phyloP scores from a whole-genome alignment of 108 stramenopile species.

The Pseudonitzschia pungens region DNA sequence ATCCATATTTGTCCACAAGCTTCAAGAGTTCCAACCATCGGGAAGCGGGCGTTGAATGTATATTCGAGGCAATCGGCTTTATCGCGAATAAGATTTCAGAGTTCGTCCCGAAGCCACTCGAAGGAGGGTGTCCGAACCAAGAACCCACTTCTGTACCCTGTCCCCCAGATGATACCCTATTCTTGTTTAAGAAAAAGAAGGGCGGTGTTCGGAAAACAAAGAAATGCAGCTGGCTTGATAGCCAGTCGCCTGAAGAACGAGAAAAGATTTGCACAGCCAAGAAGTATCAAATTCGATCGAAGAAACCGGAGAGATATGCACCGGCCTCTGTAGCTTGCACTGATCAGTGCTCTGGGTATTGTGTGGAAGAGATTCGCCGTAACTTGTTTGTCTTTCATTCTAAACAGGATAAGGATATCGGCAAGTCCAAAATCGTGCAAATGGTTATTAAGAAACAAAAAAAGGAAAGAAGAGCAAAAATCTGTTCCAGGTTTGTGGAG shows the following conservation, averaged over 20 bases:
- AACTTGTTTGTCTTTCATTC: not conserved
- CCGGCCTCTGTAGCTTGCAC: not conserved
- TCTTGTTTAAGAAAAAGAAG: not conserved
- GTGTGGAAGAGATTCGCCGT: not conserved
- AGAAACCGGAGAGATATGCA: not conserved
- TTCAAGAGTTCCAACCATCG: not conserved
- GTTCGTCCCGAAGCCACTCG: not conserved
- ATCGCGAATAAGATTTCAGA: not conserved
- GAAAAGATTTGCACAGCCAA: not conserved
- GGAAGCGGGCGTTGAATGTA: not conserved
- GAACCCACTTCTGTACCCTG: not conserved
- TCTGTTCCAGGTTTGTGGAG: not conserved
- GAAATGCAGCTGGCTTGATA: not conserved
- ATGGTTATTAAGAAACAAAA: not conserved
- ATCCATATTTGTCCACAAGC: not conserved
- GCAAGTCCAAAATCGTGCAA: not conserved
- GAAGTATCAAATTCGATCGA: not conserved
- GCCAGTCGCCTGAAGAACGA: not conserved
- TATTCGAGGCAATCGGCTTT: not conserved
- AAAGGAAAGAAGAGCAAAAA: not conserved
- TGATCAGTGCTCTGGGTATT: not conserved
- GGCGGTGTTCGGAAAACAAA: not conserved
- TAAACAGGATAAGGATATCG: not conserved
- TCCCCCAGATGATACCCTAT: not conserved
- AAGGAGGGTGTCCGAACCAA: not conserved